These are phyloP conservation scores for Astrephomene gubernaculifera DNA, from an alignment of 139 green algal species.

Conservation along the genomic window DNA sequence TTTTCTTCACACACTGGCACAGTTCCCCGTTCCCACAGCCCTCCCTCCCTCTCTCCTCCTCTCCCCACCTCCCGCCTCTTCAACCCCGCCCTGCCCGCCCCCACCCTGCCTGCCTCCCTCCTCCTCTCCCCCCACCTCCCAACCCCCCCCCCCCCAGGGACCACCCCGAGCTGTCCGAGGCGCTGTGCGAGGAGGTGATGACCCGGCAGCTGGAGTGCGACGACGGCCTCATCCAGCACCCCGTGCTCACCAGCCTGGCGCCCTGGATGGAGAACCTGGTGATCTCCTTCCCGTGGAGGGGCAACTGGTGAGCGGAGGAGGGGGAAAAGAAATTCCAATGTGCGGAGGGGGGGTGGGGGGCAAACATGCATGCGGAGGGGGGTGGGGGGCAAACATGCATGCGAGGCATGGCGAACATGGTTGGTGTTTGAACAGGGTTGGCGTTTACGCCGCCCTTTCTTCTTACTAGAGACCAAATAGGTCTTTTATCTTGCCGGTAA, in stretches of 20 bases:
- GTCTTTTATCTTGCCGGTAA: too few species aligned
- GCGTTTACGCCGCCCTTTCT: too few species aligned
- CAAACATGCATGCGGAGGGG: not conserved
- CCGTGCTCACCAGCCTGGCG: conserved; percentile 82
- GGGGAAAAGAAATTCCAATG: not conserved
- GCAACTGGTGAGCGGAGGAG: conserved; percentile 55
- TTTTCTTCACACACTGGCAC: too few species aligned
- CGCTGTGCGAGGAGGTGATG: conserved; percentile 87
- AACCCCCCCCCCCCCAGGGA: conserved; percentile 57
- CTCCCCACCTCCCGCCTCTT: not conserved
- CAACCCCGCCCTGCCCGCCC: too few species aligned
- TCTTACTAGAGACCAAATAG: too few species aligned
- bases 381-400: too few species aligned
- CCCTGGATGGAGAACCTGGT: conserved; percentile 93
- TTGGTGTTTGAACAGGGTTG: too few species aligned
- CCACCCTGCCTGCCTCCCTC: not conserved
- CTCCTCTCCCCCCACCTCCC: not conserved
- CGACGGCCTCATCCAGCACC: conserved; percentile 54
- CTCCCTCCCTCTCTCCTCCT: not conserved
- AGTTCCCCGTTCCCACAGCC: too few species aligned
- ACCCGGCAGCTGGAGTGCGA: conserved; percentile 61
- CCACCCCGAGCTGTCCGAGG: conserved; percentile 83
- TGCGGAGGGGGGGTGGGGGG: not conserved
- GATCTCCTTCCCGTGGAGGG: conserved; percentile 80
- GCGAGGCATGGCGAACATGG: too few species aligned